Evolutionary conservation across 495 filamentous ascomycete species (phyloP).

Genomic region (Antarctomyces pellizariae): DNA sequence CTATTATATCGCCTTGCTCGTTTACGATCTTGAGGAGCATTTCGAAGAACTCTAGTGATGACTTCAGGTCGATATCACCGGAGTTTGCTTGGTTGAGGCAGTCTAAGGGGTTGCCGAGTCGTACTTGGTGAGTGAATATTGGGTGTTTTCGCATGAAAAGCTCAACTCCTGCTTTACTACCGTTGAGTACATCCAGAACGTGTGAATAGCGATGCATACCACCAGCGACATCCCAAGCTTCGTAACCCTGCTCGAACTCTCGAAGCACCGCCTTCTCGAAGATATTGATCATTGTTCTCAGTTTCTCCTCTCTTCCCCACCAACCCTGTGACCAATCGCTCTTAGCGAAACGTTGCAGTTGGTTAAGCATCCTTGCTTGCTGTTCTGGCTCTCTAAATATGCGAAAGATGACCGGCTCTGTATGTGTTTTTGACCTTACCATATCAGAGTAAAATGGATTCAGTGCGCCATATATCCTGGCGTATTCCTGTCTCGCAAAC

Average conservation of each 20-base stretch:
- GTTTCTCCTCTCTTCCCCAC: slow-evolving; percentile 38
- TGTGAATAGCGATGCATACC: slow-evolving; percentile 74
- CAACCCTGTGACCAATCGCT: slow-evolving; percentile 62
- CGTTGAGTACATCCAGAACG: slow-evolving; percentile 63
- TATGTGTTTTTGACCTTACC: slow-evolving; percentile 41
- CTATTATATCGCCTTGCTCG: slow-evolving; percentile 63
- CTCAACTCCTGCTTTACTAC: slow-evolving; percentile 53
- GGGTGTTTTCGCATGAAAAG: slow-evolving; percentile 74
- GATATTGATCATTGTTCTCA: slow-evolving; percentile 50
- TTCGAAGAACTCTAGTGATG: slow-evolving; percentile 63
- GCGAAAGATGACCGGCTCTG: slow-evolving; percentile 63
- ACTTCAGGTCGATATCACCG: slow-evolving; percentile 44
- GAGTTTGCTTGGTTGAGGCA: slow-evolving; percentile 45
- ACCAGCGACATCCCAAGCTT: slow-evolving; percentile 73
- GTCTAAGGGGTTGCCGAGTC: slow-evolving; percentile 55
- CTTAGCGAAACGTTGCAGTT: slow-evolving; percentile 51
- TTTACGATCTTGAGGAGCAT: slow-evolving; percentile 48
- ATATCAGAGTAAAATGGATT: slow-evolving; percentile 79
- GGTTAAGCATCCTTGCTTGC: slow-evolving; percentile 70
- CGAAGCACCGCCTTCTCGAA: slow-evolving; percentile 79
- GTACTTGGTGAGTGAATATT: slow-evolving; percentile 46
- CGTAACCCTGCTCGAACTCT: slow-evolving; percentile 82
- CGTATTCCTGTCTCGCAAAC: slow-evolving; percentile 72
- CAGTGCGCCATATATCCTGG: slow-evolving; percentile 67
- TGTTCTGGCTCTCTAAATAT: slow-evolving; percentile 69